Evolutionary conservation across 2,329 filamentous ascomycete genomes (phyloP).

Genomic region (Albifimbria verrucaria): DNA sequence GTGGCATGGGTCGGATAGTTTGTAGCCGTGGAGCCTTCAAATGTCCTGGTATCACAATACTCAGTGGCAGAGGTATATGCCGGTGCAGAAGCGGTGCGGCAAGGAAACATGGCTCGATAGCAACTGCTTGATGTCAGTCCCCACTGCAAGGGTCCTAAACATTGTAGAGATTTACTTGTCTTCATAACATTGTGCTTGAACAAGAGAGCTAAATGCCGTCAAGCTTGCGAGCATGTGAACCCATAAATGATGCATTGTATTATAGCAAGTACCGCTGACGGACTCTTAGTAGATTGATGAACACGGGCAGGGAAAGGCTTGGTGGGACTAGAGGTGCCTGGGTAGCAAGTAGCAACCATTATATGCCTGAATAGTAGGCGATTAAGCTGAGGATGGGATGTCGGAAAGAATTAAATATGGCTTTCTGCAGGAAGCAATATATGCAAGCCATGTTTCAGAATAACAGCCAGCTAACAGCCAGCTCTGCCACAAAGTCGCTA

Average conservation of each 20-base stretch:
- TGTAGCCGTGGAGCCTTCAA: neutral
- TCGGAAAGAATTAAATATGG: too few species aligned
- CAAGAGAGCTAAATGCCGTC: neutral
- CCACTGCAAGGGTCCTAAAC: neutral
- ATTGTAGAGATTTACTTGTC: neutral
- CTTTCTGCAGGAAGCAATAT: too few species aligned
- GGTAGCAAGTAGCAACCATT: neutral
- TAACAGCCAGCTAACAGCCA: too few species aligned
- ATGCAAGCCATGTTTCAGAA: neutral
- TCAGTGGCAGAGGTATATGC: neutral
- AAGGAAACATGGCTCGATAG: neutral
- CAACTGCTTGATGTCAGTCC: neutral
- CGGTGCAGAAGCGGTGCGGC: neutral
- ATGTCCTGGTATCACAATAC: neutral
- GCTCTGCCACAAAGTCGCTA: too few species aligned
- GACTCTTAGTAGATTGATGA: neutral
- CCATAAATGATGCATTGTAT: neutral
- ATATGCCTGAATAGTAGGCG: neutral
- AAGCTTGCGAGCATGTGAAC: neutral
- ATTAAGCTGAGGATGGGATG: too few species aligned
- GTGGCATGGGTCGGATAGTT: neutral
- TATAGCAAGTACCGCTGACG: too few species aligned
- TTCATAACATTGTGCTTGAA: neutral
- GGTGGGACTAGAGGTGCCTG: neutral
- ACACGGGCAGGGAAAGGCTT: neutral